phyloP scores from a whole-genome alignment of 768 basidiomycete species.

The Lactifluus pinguis region DNA sequence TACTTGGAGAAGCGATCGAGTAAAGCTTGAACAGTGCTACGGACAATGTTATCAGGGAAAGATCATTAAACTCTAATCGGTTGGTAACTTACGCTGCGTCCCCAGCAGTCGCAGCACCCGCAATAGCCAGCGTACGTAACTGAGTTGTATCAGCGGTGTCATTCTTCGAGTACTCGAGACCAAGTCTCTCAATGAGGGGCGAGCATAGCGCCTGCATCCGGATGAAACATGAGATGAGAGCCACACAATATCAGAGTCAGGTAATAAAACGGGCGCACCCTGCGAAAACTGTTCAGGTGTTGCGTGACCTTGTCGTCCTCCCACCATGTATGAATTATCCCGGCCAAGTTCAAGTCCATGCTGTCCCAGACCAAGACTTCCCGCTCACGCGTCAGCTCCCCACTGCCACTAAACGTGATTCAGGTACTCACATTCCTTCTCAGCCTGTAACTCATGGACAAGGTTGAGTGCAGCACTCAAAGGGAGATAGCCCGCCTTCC shows the following conservation, averaged over 20 bases:
- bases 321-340: conserved; percentile 70
- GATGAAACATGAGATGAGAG: not conserved
- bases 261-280: conserved; percentile 31
- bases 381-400: conserved; percentile 1
- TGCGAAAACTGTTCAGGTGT: conserved; percentile 50
- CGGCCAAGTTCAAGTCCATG: conserved; percentile 46
- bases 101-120: conserved; percentile 39
- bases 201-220: conserved; percentile 45
- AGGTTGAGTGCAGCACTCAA: conserved; percentile 72
- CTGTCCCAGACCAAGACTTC: conserved; percentile 80
- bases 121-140: conserved; percentile 67
- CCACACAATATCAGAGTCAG: not conserved
- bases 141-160: conserved; percentile 64
- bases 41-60: conserved; percentile 21
- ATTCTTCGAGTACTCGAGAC: conserved; percentile 57
- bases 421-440: conserved; percentile 58
- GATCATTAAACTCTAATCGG: not conserved
- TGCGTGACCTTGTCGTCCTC: conserved; percentile 52
- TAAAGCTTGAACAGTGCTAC: conserved; percentile 66
- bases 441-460: conserved; percentile 56
- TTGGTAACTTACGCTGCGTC: conserved; percentile 30
- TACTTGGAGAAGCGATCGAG: conserved; percentile 61
- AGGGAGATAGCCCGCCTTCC: conserved; percentile 70
- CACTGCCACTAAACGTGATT: not conserved
- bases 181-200: conserved; percentile 71